Conservation (phyloP, 768 basidiomycete genomes). For the Pulveroboletus sp. region DNA sequence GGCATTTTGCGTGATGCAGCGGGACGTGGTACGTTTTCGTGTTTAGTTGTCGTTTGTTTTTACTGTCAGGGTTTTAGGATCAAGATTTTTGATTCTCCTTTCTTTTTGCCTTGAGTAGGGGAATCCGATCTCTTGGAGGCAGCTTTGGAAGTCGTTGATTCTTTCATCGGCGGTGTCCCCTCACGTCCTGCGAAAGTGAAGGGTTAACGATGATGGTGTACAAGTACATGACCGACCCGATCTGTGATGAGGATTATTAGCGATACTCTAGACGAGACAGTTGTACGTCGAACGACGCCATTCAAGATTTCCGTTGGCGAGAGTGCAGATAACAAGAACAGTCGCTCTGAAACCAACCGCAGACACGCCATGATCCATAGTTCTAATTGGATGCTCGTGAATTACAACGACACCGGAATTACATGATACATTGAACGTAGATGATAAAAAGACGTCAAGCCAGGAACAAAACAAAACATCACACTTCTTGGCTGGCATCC, state of each 20-base stretch:
- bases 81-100: not conserved
- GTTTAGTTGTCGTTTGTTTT: not conserved
- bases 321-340: too few relatives aligned
- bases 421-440: slow-evolving; percentile 26
- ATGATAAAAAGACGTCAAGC: slow-evolving; percentile 27
- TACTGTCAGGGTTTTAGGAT: not conserved
- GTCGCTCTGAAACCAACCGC: too few relatives aligned
- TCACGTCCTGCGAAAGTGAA: slow-evolving; percentile 42
- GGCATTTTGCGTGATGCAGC: slow-evolving; percentile 65
- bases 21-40: slow-evolving; percentile 51
- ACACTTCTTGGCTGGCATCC: slow-evolving; percentile 30
- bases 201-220: not conserved
- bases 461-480: slow-evolving; percentile 17
- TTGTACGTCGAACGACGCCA: too few relatives aligned
- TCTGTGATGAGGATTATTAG: not conserved
- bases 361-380: not conserved
- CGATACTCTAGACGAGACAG: not conserved
- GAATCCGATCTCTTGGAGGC: slow-evolving; percentile 73
- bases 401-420: slow-evolving; percentile 19
- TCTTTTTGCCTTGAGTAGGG: slow-evolving; percentile 40
- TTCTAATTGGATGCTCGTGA: slow-evolving; percentile 4
- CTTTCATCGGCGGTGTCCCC: slow-evolving; percentile 48
- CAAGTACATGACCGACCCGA: not conserved
- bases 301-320: too few relatives aligned
- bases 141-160: slow-evolving; percentile 66